phyloP scores from a whole-genome alignment of 2,329 filamentous ascomycete genomes.

The Sporothrix schenckii region DNA sequence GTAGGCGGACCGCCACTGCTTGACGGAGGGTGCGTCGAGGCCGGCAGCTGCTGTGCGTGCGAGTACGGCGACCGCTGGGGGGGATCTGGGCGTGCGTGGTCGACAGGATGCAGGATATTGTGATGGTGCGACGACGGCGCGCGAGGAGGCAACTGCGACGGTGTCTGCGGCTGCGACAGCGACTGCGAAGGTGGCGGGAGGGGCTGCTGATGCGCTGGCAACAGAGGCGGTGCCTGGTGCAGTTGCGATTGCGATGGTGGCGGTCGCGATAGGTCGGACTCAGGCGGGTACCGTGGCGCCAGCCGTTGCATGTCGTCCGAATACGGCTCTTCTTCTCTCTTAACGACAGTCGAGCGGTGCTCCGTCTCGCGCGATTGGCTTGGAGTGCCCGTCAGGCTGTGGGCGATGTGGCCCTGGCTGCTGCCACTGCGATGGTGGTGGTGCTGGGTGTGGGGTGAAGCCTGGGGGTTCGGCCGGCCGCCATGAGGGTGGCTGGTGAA shows the following conservation, averaged over 20 bases:
- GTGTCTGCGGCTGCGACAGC: conserved; percentile 17
- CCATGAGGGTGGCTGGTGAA: conserved; percentile 1
- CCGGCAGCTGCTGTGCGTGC: conserved; percentile 15
- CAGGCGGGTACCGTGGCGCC: conserved; percentile 29
- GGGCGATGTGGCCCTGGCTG: conserved; percentile 39
- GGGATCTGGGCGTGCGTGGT: conserved; percentile 25
- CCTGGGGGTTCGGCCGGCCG: not conserved
- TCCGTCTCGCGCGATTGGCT: conserved; percentile 11
- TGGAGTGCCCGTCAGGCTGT: not conserved
- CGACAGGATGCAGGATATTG: conserved; percentile 20
- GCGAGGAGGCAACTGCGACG: conserved; percentile 20
- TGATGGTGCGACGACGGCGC: conserved; percentile 22
- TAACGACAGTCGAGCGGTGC: conserved; percentile 26
- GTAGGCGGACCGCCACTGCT: not conserved
- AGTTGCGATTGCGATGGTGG: conserved; percentile 10
- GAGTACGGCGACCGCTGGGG: conserved; percentile 26
- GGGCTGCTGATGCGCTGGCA: conserved; percentile 33
- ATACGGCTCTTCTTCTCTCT: conserved; percentile 35
- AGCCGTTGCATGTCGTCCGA: conserved; percentile 29
- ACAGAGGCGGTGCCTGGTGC: not conserved
- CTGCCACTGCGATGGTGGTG: conserved; percentile 1
- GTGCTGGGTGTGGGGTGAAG: not conserved
- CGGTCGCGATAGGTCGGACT: not conserved
- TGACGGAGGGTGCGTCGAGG: not conserved
- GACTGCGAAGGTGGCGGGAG: conserved; percentile 13